Evolutionary conservation across 2,329 filamentous ascomycete species (phyloP).

Genomic region (Phaeosphaeriaceae sp.): DNA sequence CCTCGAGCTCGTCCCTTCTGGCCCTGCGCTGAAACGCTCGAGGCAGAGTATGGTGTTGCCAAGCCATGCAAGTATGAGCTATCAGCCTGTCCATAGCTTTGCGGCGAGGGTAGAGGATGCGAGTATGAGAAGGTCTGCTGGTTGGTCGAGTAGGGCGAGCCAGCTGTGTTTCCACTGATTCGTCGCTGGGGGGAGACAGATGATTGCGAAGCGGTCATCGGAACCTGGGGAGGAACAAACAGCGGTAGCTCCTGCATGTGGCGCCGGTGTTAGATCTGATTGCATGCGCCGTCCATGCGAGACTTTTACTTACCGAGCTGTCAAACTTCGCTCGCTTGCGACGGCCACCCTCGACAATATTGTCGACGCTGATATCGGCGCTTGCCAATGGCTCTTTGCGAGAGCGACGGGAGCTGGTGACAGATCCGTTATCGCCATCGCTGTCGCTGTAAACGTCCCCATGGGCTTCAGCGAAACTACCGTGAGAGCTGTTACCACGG

Average conservation of each 20-base stretch:
- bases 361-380: constrained; percentile 96
- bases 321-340: constrained; percentile 94
- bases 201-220: constrained; percentile 93
- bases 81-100: constrained; percentile 66
- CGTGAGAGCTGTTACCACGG: constrained; percentile 66
- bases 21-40: constrained; percentile 40
- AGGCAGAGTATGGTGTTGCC: constrained; percentile 45
- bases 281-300: constrained; percentile 13
- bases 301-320: constrained; percentile 80
- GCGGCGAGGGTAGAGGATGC: constrained; percentile 81
- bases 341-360: constrained; percentile 95
- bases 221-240: constrained; percentile 82
- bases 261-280: constrained; percentile 30
- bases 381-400: constrained; percentile 87
- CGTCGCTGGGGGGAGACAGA: constrained; percentile 92
- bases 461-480: constrained; percentile 64
- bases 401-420: constrained; percentile 73
- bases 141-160: constrained; percentile 75
- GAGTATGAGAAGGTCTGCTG: constrained; percentile 83
- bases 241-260: constrained; percentile 82
- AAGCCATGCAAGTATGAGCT: constrained; percentile 45
- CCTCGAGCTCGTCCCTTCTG: constrained; percentile 46
- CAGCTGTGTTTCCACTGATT: constrained; percentile 73
- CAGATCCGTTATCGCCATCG: constrained; percentile 78
- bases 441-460: constrained; percentile 84